Evolutionary conservation across 192 early-diverging fungal species (phyloP).

Genomic region (Phycomyces blakesleeanus): DNA sequence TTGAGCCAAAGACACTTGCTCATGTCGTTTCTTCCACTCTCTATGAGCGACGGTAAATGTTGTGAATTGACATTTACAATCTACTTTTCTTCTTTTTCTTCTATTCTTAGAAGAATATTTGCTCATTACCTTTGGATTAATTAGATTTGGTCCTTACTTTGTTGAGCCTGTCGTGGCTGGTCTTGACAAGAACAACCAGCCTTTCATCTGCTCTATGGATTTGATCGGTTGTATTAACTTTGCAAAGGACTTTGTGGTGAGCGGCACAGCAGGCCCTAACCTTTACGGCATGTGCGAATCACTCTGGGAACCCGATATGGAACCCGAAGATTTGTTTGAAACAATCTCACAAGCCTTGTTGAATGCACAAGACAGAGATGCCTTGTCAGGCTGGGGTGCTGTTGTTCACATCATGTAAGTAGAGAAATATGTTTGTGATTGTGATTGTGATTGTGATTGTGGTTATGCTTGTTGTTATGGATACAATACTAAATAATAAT

Average conservation of each 20-base stretch:
- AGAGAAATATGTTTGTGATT: not conserved
- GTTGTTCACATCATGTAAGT: constrained; percentile 87
- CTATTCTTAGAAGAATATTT: not conserved
- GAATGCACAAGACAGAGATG: constrained; percentile 93
- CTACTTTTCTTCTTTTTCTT: too few species aligned
- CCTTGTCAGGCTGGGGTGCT: constrained; percentile 94
- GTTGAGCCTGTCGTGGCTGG: constrained; percentile 94
- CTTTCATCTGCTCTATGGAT: constrained; percentile 94
- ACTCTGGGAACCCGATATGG: constrained; percentile 96
- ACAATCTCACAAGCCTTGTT: constrained; percentile 92
- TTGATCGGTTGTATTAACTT: constrained; percentile 92
- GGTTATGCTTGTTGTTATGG: too few species aligned
- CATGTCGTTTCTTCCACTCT: constrained; percentile 92
- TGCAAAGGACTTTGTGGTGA: constrained; percentile 93
- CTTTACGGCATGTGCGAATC: constrained; percentile 96
- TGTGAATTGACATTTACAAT: too few species aligned
- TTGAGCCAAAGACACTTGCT: constrained; percentile 90
- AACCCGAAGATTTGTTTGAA: constrained; percentile 96
- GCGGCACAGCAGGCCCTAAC: constrained; percentile 80
- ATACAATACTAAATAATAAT: too few species aligned
- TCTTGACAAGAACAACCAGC: constrained; percentile 82
- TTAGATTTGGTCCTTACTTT: constrained; percentile 95
- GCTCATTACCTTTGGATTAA: not conserved
- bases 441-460: not conserved
- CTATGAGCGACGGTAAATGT: constrained; percentile 78